Conservation (phyloP, 106 monocot species). For the Narthecium ossifragum region DNA sequence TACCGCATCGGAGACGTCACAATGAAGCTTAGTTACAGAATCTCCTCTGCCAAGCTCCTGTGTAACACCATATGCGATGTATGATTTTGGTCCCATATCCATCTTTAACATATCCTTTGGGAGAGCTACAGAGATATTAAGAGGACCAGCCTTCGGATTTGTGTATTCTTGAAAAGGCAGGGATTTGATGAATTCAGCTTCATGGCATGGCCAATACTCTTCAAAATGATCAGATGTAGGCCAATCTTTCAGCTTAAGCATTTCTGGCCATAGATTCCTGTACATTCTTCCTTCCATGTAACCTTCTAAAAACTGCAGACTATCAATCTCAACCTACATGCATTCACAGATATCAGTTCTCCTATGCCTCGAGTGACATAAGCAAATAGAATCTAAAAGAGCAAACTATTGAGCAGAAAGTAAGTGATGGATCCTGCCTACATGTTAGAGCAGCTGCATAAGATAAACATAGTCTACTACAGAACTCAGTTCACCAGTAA, state of each 20-base stretch:
- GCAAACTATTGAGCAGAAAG: neutral
- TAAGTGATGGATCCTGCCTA: no score
- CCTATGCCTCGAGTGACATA: neutral
- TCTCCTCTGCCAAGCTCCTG: constrained; percentile 82
- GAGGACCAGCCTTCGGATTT: constrained; percentile 38
- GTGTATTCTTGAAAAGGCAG: constrained; percentile 68
- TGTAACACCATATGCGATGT: constrained; percentile 63
- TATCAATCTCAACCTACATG: constrained; percentile 59
- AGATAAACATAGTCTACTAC: no score
- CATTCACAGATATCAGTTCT: neutral
- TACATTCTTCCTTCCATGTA: constrained; percentile 58
- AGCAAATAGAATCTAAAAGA: neutral
- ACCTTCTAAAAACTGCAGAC: constrained; percentile 48
- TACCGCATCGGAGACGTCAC: constrained; percentile 82
- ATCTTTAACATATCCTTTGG: constrained; percentile 41
- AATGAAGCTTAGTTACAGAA: constrained; percentile 79
- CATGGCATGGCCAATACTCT: constrained; percentile 53
- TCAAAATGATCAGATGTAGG: constrained; percentile 60
- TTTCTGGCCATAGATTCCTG: constrained; percentile 61
- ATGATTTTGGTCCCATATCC: constrained; percentile 75
- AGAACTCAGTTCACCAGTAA: neutral
- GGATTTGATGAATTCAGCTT: constrained; percentile 36
- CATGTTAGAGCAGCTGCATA: neutral
- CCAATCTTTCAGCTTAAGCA: constrained; percentile 90
- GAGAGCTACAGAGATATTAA: constrained; percentile 50